A percentile compares a stretch with the other conserved stretches of the same genome.
These are phyloP conservation scores for Oropetium thomaeum DNA, from an alignment of 176 grass and related monocot species.

Conservation along the genomic window DNA sequence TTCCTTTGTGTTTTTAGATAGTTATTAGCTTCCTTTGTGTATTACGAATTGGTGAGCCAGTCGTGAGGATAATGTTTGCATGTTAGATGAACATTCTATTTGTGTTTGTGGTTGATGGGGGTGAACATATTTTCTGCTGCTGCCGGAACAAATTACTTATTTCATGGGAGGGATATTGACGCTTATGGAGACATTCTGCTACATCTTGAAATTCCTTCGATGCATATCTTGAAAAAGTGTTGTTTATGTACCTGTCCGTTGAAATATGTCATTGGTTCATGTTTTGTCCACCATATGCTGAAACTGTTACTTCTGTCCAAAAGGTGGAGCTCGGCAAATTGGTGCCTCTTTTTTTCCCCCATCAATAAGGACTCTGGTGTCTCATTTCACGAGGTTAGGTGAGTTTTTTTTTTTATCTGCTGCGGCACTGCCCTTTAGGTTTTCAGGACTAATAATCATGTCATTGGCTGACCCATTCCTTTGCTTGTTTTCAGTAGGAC, in stretches of 20 bases:
- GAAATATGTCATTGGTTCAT: neutral
- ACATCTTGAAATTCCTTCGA: neutral
- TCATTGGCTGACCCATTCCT: neutral
- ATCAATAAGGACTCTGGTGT: conserved; percentile 26
- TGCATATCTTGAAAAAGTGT: neutral
- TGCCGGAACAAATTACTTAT: neutral
- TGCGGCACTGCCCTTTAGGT: neutral
- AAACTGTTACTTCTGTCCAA: conserved; percentile 11
- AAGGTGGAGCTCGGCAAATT: conserved; percentile 47
- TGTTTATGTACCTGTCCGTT: neutral
- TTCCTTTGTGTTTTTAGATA: neutral
- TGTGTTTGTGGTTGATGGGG: neutral
- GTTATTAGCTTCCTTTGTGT: neutral
- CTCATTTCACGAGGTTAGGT: conserved; percentile 18
- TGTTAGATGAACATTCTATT: conserved; percentile 10
- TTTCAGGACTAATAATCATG: neutral
- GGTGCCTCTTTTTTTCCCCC: conserved; percentile 39
- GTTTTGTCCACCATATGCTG: conserved; percentile 5
- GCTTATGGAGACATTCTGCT: neutral
- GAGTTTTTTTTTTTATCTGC: neutral
- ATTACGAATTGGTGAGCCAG: neutral
- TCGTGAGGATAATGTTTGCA: neutral
- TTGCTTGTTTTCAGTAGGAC: conserved; percentile 36
- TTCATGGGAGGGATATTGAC: neutral
- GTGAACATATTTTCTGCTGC: neutral